These are phyloP conservation scores for Pichia occidentalis DNA, from an alignment of 805 yeast species.

Conservation along the genomic window DNA sequence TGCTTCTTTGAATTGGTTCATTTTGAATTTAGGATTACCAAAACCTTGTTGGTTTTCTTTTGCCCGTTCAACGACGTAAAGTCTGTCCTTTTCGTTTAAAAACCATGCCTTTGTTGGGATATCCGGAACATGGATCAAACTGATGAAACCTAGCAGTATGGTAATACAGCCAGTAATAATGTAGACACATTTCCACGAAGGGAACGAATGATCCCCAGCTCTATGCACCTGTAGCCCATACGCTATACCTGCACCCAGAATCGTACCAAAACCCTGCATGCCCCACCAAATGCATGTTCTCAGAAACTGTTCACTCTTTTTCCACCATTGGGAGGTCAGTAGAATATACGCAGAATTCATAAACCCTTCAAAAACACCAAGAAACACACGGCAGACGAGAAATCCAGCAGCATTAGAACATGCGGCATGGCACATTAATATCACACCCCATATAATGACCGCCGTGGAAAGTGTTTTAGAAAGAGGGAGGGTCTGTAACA, in stretches of 20 bases:
- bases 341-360: constrained; percentile 30
- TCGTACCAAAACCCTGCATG: constrained; percentile 40
- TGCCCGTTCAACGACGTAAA: constrained; percentile 26
- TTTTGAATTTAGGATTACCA: constrained; percentile 33
- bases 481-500: constrained; percentile 35
- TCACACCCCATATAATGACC: constrained; percentile 42
- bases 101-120: constrained; percentile 30
- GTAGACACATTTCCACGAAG: constrained; percentile 56
- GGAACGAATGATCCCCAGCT: constrained; percentile 21
- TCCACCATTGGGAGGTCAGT: constrained; percentile 27
- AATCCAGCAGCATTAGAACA: constrained; percentile 40
- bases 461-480: constrained; percentile 32
- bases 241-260: constrained; percentile 47
- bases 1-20: constrained; percentile 51
- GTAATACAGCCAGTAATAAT: constrained; percentile 57
- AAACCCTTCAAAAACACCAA: constrained; percentile 37
- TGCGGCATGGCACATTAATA: constrained; percentile 43
- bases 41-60: constrained; percentile 33
- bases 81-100: constrained; percentile 33
- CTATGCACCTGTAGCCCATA: constrained; percentile 33
- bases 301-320: constrained; percentile 23
- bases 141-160: constrained; percentile 40
- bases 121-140: constrained; percentile 36
- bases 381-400: constrained; percentile 38
- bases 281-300: constrained; percentile 22